phyloP scores from a whole-genome alignment of 148 eudicot species.

The Vaccinium myrtillus region DNA sequence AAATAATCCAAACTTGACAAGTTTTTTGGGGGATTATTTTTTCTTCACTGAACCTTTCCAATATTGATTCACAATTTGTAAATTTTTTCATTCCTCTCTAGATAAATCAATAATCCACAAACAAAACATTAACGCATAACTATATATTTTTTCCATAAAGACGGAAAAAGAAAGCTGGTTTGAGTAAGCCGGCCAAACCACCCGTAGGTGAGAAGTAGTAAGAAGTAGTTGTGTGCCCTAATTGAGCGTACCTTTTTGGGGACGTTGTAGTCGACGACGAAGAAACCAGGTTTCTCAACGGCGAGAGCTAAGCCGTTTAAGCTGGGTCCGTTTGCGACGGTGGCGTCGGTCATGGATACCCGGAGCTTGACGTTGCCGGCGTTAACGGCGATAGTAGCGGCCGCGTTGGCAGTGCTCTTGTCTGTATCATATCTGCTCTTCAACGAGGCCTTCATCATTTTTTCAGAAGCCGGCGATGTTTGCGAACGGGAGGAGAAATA shows the following conservation, averaged over 20 bases:
- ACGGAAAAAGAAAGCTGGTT: neutral
- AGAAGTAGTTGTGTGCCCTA: neutral
- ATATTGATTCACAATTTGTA: neutral
- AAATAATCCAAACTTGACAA: neutral
- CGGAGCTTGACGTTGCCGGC: slow-evolving; percentile 77
- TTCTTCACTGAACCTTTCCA: neutral
- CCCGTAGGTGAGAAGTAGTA: neutral
- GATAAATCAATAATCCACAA: neutral
- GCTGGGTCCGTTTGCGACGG: slow-evolving; percentile 66
- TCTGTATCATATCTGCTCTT: slow-evolving; percentile 54
- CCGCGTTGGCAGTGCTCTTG: slow-evolving; percentile 52
- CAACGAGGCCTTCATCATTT: slow-evolving; percentile 64
- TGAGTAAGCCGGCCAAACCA: neutral
- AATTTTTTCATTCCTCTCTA: neutral
- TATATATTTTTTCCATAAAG: too few species aligned
- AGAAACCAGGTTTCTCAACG: slow-evolving; percentile 76
- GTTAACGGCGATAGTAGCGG: slow-evolving; percentile 46
- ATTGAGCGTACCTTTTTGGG: slow-evolving; percentile 56
- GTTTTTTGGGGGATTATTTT: neutral
- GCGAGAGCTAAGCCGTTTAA: slow-evolving; percentile 65
- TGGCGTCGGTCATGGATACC: slow-evolving; percentile 82
- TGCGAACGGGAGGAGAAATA: neutral
- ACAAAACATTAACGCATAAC: neutral
- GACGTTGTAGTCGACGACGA: slow-evolving; percentile 69
- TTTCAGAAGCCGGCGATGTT: neutral